phyloP scores from a whole-genome alignment of 352 stramenopile genomes.

The Globisporangium iwayamae region DNA sequence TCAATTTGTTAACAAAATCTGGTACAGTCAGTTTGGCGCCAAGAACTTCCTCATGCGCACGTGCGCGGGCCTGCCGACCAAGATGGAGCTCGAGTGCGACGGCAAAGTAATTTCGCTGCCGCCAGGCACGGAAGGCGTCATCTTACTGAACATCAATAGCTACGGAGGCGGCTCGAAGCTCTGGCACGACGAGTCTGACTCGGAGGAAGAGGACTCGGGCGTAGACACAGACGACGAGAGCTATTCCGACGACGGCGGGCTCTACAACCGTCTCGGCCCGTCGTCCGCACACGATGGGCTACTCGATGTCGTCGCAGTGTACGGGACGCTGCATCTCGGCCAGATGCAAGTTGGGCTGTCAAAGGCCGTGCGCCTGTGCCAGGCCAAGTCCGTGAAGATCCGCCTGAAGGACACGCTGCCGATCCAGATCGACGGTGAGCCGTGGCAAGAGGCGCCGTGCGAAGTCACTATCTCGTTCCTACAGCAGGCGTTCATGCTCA shows the following conservation, averaged over 20 bases:
- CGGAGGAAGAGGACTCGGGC: slow-evolving; percentile 36
- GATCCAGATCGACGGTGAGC: slow-evolving; percentile 95
- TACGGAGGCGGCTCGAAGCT: slow-evolving; percentile 85
- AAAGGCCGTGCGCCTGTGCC: slow-evolving; percentile 73
- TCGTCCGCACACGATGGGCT: slow-evolving; percentile 88
- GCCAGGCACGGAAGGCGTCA: slow-evolving; percentile 77
- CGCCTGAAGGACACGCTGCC: slow-evolving; percentile 59
- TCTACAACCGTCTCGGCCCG: slow-evolving; percentile 31
- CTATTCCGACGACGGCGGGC: slow-evolving; percentile 26
- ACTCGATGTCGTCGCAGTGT: slow-evolving; percentile 92
- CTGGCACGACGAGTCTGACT: slow-evolving; percentile 80
- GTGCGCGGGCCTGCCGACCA: slow-evolving; percentile 69
- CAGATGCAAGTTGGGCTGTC: slow-evolving; percentile 91
- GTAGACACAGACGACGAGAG: slow-evolving; percentile 39
- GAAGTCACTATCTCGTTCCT: slow-evolving; percentile 81
- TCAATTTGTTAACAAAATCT: slow-evolving; percentile 90
- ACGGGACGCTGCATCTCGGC: slow-evolving; percentile 91
- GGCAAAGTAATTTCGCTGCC: slow-evolving; percentile 67
- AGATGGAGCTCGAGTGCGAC: slow-evolving; percentile 81
- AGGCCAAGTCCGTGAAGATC: slow-evolving; percentile 61
- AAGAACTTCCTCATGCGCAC: slow-evolving; percentile 87
- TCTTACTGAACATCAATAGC: slow-evolving; percentile 88
- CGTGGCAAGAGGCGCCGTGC: slow-evolving; percentile 87
- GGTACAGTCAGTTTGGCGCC: slow-evolving; percentile 87
- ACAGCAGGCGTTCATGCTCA: slow-evolving; percentile 85